Conservation (phyloP, 257 asterid genomes). For the Nicotiana sylvestris region DNA sequence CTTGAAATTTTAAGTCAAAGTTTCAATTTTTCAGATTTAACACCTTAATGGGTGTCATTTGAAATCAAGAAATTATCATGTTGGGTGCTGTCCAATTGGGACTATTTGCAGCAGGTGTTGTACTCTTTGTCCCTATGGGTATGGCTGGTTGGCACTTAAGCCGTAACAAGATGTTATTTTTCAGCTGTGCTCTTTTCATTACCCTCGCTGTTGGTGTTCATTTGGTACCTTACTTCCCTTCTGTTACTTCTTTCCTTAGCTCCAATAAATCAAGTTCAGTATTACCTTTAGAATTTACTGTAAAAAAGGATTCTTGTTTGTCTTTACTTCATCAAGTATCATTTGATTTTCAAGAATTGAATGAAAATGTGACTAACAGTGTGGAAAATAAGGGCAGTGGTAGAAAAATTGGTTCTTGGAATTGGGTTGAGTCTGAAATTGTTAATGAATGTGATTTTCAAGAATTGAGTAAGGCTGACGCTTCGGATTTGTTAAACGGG, state of each 20-base stretch:
- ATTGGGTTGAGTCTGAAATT: slow-evolving; percentile 47
- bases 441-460: slow-evolving; percentile 69
- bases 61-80: slow-evolving; percentile 29
- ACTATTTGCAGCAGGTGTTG: slow-evolving; percentile 84
- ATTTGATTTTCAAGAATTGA: slow-evolving; percentile 15
- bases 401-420: slow-evolving; percentile 49
- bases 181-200: slow-evolving; percentile 95
- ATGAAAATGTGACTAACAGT: background rate
- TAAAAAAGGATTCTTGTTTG: slow-evolving; percentile 59
- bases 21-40: background rate
- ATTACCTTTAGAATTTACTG: slow-evolving; percentile 13
- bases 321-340: slow-evolving; percentile 51
- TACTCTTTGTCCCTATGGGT: slow-evolving; percentile 88
- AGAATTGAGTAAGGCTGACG: slow-evolving; percentile 61
- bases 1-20: background rate
- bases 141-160: slow-evolving; percentile 99
- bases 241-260: slow-evolving; percentile 42
- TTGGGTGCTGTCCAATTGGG: slow-evolving; percentile 95
- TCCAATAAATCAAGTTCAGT: slow-evolving; percentile 17
- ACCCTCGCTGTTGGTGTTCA: slow-evolving; percentile 97
- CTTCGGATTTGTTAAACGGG: slow-evolving; percentile 81
- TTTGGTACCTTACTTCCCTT: slow-evolving; percentile 76
- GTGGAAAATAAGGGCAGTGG: background rate
- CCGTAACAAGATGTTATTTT: slow-evolving; percentile 90
- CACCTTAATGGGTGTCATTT: slow-evolving; percentile 3